These are phyloP conservation scores for Bothriochloa decipiens DNA, from an alignment of 176 grass and related monocot genomes.

Conservation along the genomic window DNA sequence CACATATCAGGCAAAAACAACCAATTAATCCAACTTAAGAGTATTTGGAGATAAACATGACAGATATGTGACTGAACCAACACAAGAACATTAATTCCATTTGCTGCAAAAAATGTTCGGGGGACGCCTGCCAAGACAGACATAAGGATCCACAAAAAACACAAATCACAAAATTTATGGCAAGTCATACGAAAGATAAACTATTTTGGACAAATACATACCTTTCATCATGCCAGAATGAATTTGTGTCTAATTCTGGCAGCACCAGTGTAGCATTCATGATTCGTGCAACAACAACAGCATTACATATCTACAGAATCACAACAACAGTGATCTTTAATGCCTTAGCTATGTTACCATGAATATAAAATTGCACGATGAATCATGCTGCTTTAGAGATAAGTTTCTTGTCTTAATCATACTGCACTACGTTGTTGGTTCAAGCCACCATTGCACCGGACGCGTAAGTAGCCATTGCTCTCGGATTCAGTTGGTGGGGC, in stretches of 20 bases:
- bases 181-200: conserved; percentile 18
- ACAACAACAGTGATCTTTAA: conserved; percentile 27
- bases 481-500: conserved; percentile 79
- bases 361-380: conserved; percentile 29
- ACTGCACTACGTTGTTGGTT: conserved; percentile 96
- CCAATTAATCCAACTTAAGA: not conserved
- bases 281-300: conserved; percentile 94
- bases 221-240: conserved; percentile 98
- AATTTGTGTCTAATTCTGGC: conserved; percentile 96
- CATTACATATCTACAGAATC: conserved; percentile 95
- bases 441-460: conserved; percentile 97
- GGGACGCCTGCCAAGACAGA: not conserved
- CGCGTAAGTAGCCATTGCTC: conserved; percentile 81
- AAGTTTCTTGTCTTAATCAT: conserved; percentile 46
- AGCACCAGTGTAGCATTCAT: conserved; percentile 97
- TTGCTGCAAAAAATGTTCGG: not conserved
- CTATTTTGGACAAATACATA: conserved; percentile 43
- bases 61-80: not conserved
- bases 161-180: not conserved
- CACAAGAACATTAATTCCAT: not conserved
- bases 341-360: conserved; percentile 35
- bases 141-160: conserved; percentile 14
- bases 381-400: conserved; percentile 30
- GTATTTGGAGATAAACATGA: not conserved
- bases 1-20: conserved; percentile 11